Percentiles rank a stretch among this genome's conserved stretches.
These are phyloP conservation scores for Volutella citrinella DNA, from an alignment of 2,329 filamentous ascomycete species.

Conservation along the genomic window DNA sequence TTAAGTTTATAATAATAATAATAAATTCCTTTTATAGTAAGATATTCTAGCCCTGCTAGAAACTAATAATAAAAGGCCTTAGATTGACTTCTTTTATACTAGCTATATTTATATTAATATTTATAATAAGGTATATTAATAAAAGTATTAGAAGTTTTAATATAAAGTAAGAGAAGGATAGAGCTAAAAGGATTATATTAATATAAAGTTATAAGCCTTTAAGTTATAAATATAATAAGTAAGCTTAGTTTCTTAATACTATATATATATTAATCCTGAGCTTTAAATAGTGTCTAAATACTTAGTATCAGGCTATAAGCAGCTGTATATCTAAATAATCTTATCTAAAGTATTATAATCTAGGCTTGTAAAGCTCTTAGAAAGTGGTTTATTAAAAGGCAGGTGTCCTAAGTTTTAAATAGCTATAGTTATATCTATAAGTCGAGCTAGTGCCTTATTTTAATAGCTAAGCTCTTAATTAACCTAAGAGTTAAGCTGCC, in stretches of 20 bases:
- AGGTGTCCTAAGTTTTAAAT: neutral
- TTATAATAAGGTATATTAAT: slow-evolving; percentile 1
- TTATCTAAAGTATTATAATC: too few species aligned
- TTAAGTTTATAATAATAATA: too few species aligned
- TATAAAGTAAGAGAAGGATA: neutral
- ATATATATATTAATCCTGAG: too few species aligned
- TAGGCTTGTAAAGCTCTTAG: neutral
- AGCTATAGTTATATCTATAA: neutral
- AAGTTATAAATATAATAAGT: neutral
- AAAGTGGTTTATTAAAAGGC: neutral
- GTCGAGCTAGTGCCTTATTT: neutral
- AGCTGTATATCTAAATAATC: too few species aligned
- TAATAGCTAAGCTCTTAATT: neutral
- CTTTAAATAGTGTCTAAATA: too few species aligned
- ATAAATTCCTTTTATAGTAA: too few species aligned
- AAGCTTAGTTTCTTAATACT: neutral
- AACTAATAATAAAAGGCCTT: neutral
- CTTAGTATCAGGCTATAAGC: too few species aligned
- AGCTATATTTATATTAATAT: slow-evolving; percentile 1
- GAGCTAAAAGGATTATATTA: neutral
- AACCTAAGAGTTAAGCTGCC: neutral
- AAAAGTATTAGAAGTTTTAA: neutral
- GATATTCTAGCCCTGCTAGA: too few species aligned
- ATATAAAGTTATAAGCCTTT: too few species aligned
- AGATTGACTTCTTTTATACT: neutral